phyloP scores from a whole-genome alignment of 2,329 filamentous ascomycete species.

The Gaeumannomyces tritici region DNA sequence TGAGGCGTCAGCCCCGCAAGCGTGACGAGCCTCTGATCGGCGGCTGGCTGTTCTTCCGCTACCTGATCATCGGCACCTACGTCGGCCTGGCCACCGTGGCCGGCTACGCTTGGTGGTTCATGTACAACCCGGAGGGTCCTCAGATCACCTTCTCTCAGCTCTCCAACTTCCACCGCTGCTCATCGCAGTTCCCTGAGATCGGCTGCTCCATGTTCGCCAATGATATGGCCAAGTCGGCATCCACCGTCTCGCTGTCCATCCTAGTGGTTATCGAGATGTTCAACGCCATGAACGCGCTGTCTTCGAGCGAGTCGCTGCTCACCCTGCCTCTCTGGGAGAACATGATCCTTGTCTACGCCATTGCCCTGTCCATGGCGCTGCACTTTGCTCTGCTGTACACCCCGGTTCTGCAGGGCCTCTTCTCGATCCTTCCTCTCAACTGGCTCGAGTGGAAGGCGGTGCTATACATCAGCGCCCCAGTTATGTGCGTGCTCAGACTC shows the following conservation, averaged over 20 bases:
- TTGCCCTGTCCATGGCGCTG: slow-evolving; percentile 82
- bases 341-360: slow-evolving; percentile 96
- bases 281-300: slow-evolving; percentile 97
- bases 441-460: slow-evolving; percentile 90
- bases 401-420: slow-evolving; percentile 78
- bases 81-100: slow-evolving; percentile 91
- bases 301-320: slow-evolving; percentile 85
- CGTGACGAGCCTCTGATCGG: slow-evolving; percentile 87
- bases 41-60: slow-evolving; percentile 95
- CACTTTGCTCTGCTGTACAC: slow-evolving; percentile 93
- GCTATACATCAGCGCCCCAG: slow-evolving; percentile 75
- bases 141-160: slow-evolving; percentile 88
- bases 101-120: slow-evolving; percentile 99
- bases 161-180: slow-evolving; percentile 89
- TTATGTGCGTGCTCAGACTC: slow-evolving; percentile 58
- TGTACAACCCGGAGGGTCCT: slow-evolving; percentile 85
- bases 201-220: slow-evolving; percentile 89
- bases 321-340: slow-evolving; percentile 97
- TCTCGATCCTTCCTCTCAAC: slow-evolving; percentile 83
- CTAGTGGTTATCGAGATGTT: slow-evolving; percentile 99
- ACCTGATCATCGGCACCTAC: slow-evolving; percentile 91
- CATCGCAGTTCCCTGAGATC: slow-evolving; percentile 73
- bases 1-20: slow-evolving; percentile 85
- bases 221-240: slow-evolving; percentile 77
- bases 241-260: slow-evolving; percentile 83